These are phyloP conservation scores for Macroventuria anomochaeta DNA, from an alignment of 2,329 filamentous ascomycete species.

Conservation along the genomic window DNA sequence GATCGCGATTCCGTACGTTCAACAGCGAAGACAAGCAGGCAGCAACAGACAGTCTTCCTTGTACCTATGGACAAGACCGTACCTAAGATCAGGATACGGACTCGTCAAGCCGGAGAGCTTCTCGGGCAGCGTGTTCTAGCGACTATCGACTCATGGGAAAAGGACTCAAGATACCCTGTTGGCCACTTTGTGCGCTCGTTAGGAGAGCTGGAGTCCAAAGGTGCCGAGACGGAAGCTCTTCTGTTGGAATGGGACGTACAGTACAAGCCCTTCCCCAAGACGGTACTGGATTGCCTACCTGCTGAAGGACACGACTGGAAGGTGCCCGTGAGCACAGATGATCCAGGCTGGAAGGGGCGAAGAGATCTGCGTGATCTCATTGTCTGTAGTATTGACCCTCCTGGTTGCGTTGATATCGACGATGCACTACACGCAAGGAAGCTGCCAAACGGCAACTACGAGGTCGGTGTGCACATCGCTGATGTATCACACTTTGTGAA, in stretches of 20 bases:
- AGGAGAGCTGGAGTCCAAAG: constrained; percentile 93
- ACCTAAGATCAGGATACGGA: constrained; percentile 92
- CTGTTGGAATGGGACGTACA: constrained; percentile 96
- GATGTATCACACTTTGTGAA: constrained; percentile 99
- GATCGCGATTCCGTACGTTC: constrained; percentile 83
- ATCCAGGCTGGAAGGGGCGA: constrained; percentile 86
- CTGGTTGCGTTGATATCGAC: constrained; percentile 97
- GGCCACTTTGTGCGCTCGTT: constrained; percentile 94
- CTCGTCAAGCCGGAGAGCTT: constrained; percentile 85
- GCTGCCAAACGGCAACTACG: constrained; percentile 89
- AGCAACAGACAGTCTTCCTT: constrained; percentile 91
- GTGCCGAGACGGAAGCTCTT: constrained; percentile 95
- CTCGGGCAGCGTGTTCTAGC: constrained; percentile 90
- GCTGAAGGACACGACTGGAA: constrained; percentile 92
- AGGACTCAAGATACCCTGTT: constrained; percentile 88
- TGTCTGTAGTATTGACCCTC: constrained; percentile 96
- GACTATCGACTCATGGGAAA: constrained; percentile 93
- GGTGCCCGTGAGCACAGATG: constrained; percentile 78
- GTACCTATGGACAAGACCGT: constrained; percentile 98
- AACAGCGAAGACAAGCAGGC: constrained; percentile 75
- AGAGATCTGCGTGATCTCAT: constrained; percentile 83
- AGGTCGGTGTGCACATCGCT: constrained; percentile 97
- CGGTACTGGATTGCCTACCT: constrained; percentile 91
- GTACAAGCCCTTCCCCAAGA: constrained; percentile 95
- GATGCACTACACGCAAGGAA: constrained; percentile 89